Evolutionary conservation across 768 basidiomycete genomes (phyloP), one percentile per base, ranked within the genome.

Genomic region (Tremella mesenterica): DNA sequence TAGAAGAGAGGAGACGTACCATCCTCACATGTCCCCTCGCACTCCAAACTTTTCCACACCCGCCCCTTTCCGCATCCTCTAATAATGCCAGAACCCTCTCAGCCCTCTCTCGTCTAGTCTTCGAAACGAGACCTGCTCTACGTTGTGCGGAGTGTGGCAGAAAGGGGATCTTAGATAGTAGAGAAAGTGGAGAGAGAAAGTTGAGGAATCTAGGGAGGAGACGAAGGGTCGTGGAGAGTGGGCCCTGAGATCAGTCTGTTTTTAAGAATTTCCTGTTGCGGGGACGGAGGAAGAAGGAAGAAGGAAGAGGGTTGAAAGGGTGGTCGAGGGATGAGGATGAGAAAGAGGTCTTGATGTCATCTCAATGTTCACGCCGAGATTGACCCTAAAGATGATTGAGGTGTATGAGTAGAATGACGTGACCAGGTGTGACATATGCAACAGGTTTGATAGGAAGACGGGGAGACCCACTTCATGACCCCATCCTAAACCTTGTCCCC

Each of bases 401-500:
- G n/a, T n/a, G n/a, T n/a, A n/a, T n/a, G n/a, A n/a, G n/a, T n/a
- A n/a, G n/a, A n/a, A n/a, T n/a, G n/a, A n/a, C n/a, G n/a, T n/a
- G n/a, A n/a, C n/a, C n/a, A n/a, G n/a, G n/a, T 41, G 4, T 41
- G 6, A 41, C 25, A 53, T 29, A 30, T n/a, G 36, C 36, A 27
- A 28, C 28, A 18, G 10, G 31, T 34, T 26, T 21, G 26, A 8
- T 12, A 12, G 12, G 26, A 5, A 10, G 25, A 20, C 14, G 12
- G 20, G 3, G 31, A n/a, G 29, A 56, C 61, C 13, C 30, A 63
- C 62, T 49, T 67, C 59, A 34, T 67, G 47, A 28, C 57, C 45
- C 63, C 63, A 52, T 28, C 65, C 48, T 79, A 79, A 71, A 75
- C 79, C 64, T 38, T 65, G 62, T 5, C 58, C 64, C 67, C 67